These are phyloP conservation scores for Diaporthe batatas DNA, from an alignment of 2,329 filamentous ascomycete species.

Conservation along the genomic window DNA sequence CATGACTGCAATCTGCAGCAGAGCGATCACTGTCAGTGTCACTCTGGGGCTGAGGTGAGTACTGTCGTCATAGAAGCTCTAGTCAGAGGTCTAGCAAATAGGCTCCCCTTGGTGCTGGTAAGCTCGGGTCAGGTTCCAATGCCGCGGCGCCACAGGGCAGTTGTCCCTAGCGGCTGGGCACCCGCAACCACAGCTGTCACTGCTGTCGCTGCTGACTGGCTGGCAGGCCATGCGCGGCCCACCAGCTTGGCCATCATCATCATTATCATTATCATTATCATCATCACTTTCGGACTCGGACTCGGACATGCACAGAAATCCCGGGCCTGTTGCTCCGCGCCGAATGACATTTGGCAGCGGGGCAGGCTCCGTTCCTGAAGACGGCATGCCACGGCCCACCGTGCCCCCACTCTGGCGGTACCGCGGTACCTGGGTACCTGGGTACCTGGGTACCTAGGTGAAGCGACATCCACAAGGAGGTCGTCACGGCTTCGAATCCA, in stretches of 20 bases:
- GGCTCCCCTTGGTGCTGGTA: slow-evolving; percentile 2
- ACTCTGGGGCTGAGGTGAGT: neutral
- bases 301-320: neutral
- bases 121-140: slow-evolving; percentile 19
- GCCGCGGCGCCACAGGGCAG: neutral
- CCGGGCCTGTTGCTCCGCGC: slow-evolving; percentile 2
- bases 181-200: neutral
- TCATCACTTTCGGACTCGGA: slow-evolving; percentile 27
- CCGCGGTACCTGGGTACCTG: too few relatives aligned
- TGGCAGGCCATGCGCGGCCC: neutral
- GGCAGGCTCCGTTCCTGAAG: neutral
- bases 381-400: neutral
- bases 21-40: neutral
- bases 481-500: neutral
- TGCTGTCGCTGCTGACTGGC: slow-evolving; percentile 2
- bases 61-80: slow-evolving; percentile 30
- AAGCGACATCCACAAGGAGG: neutral
- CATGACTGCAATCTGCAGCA: neutral
- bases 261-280: neutral
- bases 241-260: neutral
- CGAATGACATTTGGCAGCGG: slow-evolving; percentile 2
- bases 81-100: neutral
- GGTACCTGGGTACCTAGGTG: too few relatives aligned
- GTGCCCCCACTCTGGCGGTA: neutral
- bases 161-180: slow-evolving; percentile 17